Conservation (phyloP, 2,329 filamentous ascomycete species). For the Penicillium sp. region DNA sequence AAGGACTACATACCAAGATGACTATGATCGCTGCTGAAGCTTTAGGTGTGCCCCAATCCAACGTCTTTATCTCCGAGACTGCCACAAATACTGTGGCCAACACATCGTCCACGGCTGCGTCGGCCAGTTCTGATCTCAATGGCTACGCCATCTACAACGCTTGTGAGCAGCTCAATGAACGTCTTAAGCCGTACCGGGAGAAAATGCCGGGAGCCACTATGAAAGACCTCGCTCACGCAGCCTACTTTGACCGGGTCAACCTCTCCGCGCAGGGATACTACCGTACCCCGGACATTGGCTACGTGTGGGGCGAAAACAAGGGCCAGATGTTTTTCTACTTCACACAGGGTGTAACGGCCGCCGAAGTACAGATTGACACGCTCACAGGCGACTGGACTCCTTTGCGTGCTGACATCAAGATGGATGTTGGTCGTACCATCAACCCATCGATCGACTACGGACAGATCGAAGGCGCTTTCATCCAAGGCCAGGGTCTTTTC, state of each 20-base stretch:
- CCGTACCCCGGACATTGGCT: conserved; percentile 94
- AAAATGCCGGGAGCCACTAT: conserved; percentile 69
- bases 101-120: conserved; percentile 83
- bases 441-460: conserved; percentile 70
- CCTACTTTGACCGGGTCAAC: conserved; percentile 94
- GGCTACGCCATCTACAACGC: conserved; percentile 93
- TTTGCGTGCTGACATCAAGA: conserved; percentile 81
- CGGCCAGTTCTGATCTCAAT: conserved; percentile 87
- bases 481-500: conserved; percentile 72
- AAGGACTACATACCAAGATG: conserved; percentile 96
- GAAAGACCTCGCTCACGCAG: conserved; percentile 80
- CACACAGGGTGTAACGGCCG: conserved; percentile 84
- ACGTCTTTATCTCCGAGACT: conserved; percentile 86
- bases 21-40: conserved; percentile 89
- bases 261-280: conserved; percentile 96
- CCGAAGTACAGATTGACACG: conserved; percentile 88
- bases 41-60: conserved; percentile 66
- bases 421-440: conserved; percentile 67
- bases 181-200: conserved; percentile 73
- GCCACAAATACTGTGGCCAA: conserved; percentile 94
- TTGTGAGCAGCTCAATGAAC: conserved; percentile 78
- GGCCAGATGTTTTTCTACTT: conserved; percentile 99
- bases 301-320: conserved; percentile 79
- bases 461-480: conserved; percentile 72
- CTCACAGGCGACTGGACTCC: conserved; percentile 91